Evolutionary conservation across 2,329 filamentous ascomycete genomes (phyloP).

Genomic region (Calonectria hongkongensis): DNA sequence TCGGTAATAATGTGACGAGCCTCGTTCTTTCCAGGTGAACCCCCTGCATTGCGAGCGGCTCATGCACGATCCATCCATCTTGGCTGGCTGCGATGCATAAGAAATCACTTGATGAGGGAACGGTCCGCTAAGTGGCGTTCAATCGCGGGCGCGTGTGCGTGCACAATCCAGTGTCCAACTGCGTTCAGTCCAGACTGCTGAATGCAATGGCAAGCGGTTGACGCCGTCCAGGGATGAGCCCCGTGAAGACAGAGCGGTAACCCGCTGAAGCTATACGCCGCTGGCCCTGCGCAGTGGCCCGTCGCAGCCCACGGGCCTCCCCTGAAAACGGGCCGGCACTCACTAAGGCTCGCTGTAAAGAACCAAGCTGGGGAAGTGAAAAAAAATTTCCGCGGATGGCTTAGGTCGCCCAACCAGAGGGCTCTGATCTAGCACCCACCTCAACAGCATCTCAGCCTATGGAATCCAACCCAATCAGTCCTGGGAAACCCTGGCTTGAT

Average conservation of each 20-base stretch:
- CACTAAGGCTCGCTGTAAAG: slow-evolving; percentile 19
- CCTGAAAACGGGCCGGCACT: slow-evolving; percentile 15
- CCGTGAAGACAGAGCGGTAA: not conserved
- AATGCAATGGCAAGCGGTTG: not conserved
- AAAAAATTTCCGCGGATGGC: slow-evolving; percentile 25
- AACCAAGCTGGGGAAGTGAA: slow-evolving; percentile 16
- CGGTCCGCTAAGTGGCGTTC: slow-evolving; percentile 12
- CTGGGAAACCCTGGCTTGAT: slow-evolving; percentile 31
- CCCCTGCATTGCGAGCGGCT: slow-evolving; percentile 26
- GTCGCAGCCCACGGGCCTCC: slow-evolving; percentile 13
- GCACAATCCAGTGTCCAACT: slow-evolving; percentile 20
- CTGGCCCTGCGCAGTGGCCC: not conserved
- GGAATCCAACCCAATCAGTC: slow-evolving; percentile 44
- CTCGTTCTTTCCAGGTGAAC: slow-evolving; percentile 13
- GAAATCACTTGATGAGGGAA: slow-evolving; percentile 13
- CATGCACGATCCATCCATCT: slow-evolving; percentile 30
- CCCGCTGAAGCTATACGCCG: not conserved
- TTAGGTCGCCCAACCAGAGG: slow-evolving; percentile 42
- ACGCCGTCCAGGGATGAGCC: not conserved
- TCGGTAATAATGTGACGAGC: slow-evolving; percentile 8
- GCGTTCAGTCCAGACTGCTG: slow-evolving; percentile 17
- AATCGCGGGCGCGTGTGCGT: slow-evolving; percentile 16
- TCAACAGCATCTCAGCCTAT: slow-evolving; percentile 44
- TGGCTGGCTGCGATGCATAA: slow-evolving; percentile 27
- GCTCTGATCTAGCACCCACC: slow-evolving; percentile 44